Conservation (phyloP, 2,329 filamentous ascomycete species). For the Ustilaginoidea virens region DNA sequence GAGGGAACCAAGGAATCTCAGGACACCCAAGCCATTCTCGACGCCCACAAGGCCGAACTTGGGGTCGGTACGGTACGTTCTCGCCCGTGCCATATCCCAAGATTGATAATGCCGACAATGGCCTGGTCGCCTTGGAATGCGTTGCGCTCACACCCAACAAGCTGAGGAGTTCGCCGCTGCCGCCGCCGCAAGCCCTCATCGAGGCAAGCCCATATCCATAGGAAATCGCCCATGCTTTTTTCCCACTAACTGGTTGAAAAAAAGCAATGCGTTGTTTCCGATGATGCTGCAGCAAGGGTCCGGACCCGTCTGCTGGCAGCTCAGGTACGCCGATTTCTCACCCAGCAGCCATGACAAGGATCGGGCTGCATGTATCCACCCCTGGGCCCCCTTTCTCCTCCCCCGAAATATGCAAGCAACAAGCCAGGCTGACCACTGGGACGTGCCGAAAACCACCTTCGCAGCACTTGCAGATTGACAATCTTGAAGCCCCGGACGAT, state of each 20-base stretch:
- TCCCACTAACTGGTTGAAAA: background rate
- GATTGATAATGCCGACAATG: background rate
- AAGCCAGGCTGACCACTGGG: constrained; percentile 2
- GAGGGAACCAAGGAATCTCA: constrained; percentile 23
- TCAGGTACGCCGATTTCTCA: constrained; percentile 1
- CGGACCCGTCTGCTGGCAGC: background rate
- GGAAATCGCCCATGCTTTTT: too few species aligned
- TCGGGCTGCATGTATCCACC: too few species aligned
- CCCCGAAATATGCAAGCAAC: constrained; percentile 4
- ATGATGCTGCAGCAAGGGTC: constrained; percentile 1
- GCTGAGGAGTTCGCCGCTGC: constrained; percentile 5
- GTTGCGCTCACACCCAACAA: background rate
- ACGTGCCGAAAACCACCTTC: constrained; percentile 1
- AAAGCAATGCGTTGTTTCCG: constrained; percentile 1
- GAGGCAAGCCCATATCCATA: too few species aligned
- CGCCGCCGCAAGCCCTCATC: too few species aligned
- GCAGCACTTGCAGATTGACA: background rate
- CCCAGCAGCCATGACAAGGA: constrained; percentile 2
- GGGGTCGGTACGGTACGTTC: constrained; percentile 24
- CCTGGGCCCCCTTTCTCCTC: too few species aligned
- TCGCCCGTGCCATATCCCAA: background rate
- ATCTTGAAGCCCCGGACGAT: constrained; percentile 1
- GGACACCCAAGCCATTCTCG: constrained; percentile 27
- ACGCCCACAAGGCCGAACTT: constrained; percentile 21
- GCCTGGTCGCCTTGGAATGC: background rate